These are phyloP conservation scores for Geranium brycei DNA, from an alignment of 345 rosid species.

Conservation along the genomic window DNA sequence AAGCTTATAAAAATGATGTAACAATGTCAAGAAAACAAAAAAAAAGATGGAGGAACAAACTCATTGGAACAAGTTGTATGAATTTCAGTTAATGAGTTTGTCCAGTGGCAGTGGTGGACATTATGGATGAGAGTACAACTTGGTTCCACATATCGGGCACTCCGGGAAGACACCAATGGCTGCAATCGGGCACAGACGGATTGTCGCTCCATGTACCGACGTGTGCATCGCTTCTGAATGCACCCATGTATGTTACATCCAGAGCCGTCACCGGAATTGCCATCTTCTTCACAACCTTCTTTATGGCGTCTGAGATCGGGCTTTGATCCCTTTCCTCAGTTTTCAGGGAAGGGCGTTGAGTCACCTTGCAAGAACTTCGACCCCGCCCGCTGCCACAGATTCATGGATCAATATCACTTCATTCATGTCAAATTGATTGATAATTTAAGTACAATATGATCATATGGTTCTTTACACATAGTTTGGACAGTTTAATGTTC, in stretches of 20 bases:
- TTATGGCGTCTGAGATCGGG: conserved; percentile 32
- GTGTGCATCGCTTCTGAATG: conserved; percentile 52
- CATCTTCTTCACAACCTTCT: conserved; percentile 25
- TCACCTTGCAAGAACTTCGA: conserved; percentile 45
- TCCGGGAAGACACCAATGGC: conserved; percentile 72
- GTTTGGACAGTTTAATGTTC: too few species aligned
- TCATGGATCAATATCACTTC: neutral
- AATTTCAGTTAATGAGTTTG: too few species aligned
- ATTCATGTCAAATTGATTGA: too few species aligned
- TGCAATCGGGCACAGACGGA: conserved; percentile 54
- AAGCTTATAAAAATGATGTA: too few species aligned
- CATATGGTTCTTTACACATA: too few species aligned
- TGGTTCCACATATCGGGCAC: conserved; percentile 65
- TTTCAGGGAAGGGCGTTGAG: conserved; percentile 29
- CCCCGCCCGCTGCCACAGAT: conserved; percentile 24
- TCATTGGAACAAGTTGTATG: too few species aligned
- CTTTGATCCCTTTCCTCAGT: conserved; percentile 34
- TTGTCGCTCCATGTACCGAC: conserved; percentile 57
- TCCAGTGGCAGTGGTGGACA: conserved; percentile 3
- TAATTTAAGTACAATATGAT: too few species aligned
- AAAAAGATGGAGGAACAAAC: too few species aligned
- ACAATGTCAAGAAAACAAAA: too few species aligned
- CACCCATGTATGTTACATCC: conserved; percentile 60
- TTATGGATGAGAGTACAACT: conserved; percentile 30
- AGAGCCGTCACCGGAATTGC: conserved; percentile 30